Evolutionary conservation across 1,284 basidiomycete species (phyloP).

Genomic region (Cutaneotrichosporon daszewskae): DNA sequence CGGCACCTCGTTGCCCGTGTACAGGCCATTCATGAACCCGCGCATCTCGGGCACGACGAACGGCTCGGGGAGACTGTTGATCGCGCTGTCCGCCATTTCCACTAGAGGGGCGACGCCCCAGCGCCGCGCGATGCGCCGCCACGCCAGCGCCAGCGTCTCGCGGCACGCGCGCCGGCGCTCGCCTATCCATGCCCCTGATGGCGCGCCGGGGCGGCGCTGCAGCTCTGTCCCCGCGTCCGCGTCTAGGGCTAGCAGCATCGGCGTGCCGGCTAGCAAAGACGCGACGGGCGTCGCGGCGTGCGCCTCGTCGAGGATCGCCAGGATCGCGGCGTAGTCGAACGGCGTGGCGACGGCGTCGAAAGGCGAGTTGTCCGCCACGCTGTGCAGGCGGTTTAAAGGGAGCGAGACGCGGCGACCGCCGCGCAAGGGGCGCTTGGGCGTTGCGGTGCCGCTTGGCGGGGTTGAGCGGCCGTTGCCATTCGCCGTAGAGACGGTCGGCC

Average conservation of each 20-base stretch:
- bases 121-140: slow-evolving; percentile 62
- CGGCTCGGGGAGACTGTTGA: slow-evolving; percentile 34
- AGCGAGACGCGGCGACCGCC: slow-evolving; percentile 40
- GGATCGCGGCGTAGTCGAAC: slow-evolving; percentile 70
- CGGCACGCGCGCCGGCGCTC: slow-evolving; percentile 57
- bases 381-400: slow-evolving; percentile 52
- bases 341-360: slow-evolving; percentile 52
- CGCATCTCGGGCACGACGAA: slow-evolving; percentile 31
- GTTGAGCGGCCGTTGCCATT: background rate
- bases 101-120: slow-evolving; percentile 63
- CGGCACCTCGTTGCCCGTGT: too few relatives aligned
- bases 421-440: slow-evolving; percentile 17
- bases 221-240: slow-evolving; percentile 51
- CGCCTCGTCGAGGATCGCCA: slow-evolving; percentile 63
- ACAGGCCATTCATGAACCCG: slow-evolving; percentile 18
- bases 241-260: slow-evolving; percentile 78
- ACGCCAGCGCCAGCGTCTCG: slow-evolving; percentile 61
- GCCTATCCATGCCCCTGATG: slow-evolving; percentile 28
- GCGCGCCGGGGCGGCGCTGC: slow-evolving; percentile 40
- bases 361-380: slow-evolving; percentile 26
- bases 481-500: background rate
- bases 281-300: slow-evolving; percentile 66
- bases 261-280: slow-evolving; percentile 68
- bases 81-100: slow-evolving; percentile 57
- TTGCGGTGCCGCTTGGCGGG: background rate